phyloP scores from a whole-genome alignment of 2,329 filamentous ascomycete species.

The Trichophyton mentagrophytes region DNA sequence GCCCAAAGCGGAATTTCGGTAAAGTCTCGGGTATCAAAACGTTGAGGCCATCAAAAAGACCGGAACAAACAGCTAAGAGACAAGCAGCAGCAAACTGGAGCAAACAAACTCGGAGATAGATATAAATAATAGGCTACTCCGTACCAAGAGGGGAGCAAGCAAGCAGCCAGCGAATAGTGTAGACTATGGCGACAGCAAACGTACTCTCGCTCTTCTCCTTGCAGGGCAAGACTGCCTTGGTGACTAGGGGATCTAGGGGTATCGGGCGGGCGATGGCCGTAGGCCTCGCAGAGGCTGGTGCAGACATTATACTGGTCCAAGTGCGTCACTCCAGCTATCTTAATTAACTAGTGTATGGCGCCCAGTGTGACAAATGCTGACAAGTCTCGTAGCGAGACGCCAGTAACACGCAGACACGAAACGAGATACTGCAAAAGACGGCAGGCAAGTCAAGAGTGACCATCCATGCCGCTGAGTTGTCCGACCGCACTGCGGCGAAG shows the following conservation, averaged over 20 bases:
- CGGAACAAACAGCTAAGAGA: not conserved
- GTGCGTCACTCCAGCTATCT: slow-evolving; percentile 13
- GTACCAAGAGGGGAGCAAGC: no score
- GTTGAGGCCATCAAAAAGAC: not conserved
- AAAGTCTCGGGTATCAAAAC: not conserved
- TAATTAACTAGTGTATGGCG: not conserved
- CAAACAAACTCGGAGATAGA: not conserved
- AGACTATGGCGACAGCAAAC: not conserved
- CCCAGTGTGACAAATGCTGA: not conserved
- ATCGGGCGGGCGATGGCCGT: slow-evolving; percentile 37
- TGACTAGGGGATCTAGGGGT: slow-evolving; percentile 37
- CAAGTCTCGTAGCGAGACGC: slow-evolving; percentile 38
- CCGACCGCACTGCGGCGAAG: slow-evolving; percentile 30
- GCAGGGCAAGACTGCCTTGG: slow-evolving; percentile 31
- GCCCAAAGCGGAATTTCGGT: not conserved
- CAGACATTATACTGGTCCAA: slow-evolving; percentile 34
- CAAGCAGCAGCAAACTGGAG: not conserved
- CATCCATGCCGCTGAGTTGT: slow-evolving; percentile 34
- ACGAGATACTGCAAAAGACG: slow-evolving; percentile 30
- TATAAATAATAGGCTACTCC: not conserved
- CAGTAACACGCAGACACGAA: slow-evolving; percentile 32
- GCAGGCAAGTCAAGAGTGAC: slow-evolving; percentile 25
- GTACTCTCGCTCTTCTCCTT: slow-evolving; percentile 26
- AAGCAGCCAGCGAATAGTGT: not conserved
- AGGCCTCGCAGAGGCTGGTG: slow-evolving; percentile 36